Evolutionary conservation across 805 yeast genomes (phyloP), one percentile per base, ranked within the genome.

Genomic region (Candida xiaguanensis): DNA sequence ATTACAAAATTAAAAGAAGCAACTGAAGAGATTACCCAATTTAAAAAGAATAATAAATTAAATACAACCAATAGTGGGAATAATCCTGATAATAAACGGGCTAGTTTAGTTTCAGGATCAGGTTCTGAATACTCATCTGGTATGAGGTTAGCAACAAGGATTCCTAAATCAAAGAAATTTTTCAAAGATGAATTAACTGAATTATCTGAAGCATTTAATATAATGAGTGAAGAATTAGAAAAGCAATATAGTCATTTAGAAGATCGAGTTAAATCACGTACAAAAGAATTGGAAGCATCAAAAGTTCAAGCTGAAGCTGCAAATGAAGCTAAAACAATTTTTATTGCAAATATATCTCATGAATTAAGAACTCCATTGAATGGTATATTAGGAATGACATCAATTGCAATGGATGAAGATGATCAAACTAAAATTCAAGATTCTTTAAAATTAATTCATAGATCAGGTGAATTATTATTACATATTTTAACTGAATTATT

Each of bases 341-440:
- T 57, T 41, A 58, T 58, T 40, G 62, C 63, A 18, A 58, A 59
- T 43, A 57, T 58, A 16, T 59, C 65, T 4, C 62, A 5, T 59
- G 99, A 93, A 65, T 70, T 93, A 54, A 77, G 98, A 50, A 93
- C 98, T 0, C 99, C 99, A 1, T 68, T 93, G 45, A 93, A 93
- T 59, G 99, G 99, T 56, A 93, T 93, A 30, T 66, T 93, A 39
- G 98, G 98, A 46, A 86, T 91, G 90, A 86, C 97, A 0, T 85
- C 95, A 2, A 84, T 91, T 41, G 90, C 96, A 5, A 80, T 89
- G 85, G 93, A 85, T 15, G 98, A 93, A 56, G 70, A 70, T 20
- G 91, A 86, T 48, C 70, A 72, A 4, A 60, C 68, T 11, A 78
- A 80, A 47, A 80, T 89, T 11, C 83, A 84, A 51, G 81, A 82